Base-by-base conservation (phyloP, 2,329 filamentous ascomycete species). In the Mollisia scopiformis region DNA sequence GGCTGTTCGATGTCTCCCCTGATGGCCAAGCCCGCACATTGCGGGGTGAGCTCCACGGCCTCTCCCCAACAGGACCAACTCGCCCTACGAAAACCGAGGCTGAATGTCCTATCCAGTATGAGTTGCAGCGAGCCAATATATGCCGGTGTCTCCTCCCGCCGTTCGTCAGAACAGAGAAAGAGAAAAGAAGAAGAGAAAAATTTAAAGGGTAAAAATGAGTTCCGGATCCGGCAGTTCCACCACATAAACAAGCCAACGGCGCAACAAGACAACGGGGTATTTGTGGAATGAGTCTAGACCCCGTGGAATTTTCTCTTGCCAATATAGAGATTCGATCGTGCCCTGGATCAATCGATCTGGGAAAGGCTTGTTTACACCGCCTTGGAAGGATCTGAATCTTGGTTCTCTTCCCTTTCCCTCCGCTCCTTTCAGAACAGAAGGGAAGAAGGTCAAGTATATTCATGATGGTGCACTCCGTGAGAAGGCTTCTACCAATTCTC, bases 141-240 rank as follows among this genome's bases (percentile, higher is more conserved):
- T 47, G 43, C 43, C 23, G 43, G 23, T 27, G 23, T 27, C 43
- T 28, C 21, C 43, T 28, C 6, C 23, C 2, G 6, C 13, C 39
- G n/a, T 39, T 3, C 6, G 14, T 19, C 6, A 16, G 16, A n/a
- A 19, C 6, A 21, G 23, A 43, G n/a, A 43, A 43, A 43, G 37
- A n/a, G 21, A 47, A 47, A 16, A 10, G 43, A 14, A 27, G 28
- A 27, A 27, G 16, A 23, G 43, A 16, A 28, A 2, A 16, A 13
- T 11, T 10, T 10, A 14, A n/a, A 3, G 11, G 23, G 11, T 19
- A 19, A 39, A 16, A 33, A n/a, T 13, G 8, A 4, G 37, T 21
- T 23, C 50, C 39, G 39, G 39, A 59, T 47, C 28, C 50, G 50
- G 50, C 57, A 54, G 27, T 59, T 50, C 41, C 37, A 55, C 50